Evolutionary conservation across 2,329 filamentous ascomycete genomes (phyloP).

Genomic region (Diplodia scrobiculata): DNA sequence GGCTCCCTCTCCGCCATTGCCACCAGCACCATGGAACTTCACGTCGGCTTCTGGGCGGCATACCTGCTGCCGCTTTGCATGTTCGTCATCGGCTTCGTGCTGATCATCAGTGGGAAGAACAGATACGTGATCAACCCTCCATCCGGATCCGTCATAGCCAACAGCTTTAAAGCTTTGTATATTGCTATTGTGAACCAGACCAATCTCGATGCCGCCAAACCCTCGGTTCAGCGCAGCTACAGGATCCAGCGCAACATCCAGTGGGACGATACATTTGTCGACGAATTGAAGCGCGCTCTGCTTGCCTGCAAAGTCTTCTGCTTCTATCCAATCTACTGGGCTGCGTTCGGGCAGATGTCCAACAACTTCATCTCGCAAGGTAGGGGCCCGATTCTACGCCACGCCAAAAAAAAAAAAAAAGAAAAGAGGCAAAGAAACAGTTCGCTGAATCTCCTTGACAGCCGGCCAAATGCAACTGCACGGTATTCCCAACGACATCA

Average conservation of each 20-base stretch:
- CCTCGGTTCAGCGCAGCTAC: conserved; percentile 53
- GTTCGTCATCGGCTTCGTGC: conserved; percentile 63
- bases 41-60: conserved; percentile 67
- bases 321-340: conserved; percentile 54
- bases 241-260: conserved; percentile 41
- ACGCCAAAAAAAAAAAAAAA: background rate
- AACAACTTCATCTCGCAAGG: conserved; percentile 54
- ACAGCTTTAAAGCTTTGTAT: conserved; percentile 60
- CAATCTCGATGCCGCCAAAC: conserved; percentile 62
- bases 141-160: conserved; percentile 31
- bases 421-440: background rate
- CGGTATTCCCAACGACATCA: conserved; percentile 53
- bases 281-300: conserved; percentile 68
- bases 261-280: conserved; percentile 72
- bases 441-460: conserved; percentile 25
- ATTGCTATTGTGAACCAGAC: conserved; percentile 55
- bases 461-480: conserved; percentile 52
- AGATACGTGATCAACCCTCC: conserved; percentile 32
- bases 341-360: conserved; percentile 51
- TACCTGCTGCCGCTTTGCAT: conserved; percentile 64
- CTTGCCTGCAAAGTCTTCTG: conserved; percentile 69
- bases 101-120: conserved; percentile 49
- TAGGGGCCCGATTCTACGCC: conserved; percentile 25
- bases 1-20: conserved; percentile 68
- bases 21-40: conserved; percentile 68